Base-by-base conservation (phyloP, 306 rosid genomes). In the Benincasa hispida region DNA sequence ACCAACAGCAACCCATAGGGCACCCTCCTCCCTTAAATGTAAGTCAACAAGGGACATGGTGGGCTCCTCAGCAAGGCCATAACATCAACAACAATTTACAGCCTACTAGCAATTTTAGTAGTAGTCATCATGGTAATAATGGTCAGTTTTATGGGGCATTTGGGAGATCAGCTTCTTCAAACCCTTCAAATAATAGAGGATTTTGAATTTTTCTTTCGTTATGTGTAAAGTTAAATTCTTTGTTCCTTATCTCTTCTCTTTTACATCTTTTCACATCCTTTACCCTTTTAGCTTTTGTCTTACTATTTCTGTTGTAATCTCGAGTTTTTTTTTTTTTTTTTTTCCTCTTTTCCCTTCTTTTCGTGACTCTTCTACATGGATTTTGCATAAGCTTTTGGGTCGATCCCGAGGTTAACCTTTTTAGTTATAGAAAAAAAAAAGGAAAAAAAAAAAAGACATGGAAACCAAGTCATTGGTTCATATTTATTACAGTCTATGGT, bases 121-220 rank as follows among this genome's bases (percentile, higher is more conserved):
- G 39, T 78, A 75, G 37, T 41, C 50, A 42, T 69, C 50, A 42
- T 69, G 24, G 35, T 41, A 13, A 39, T 72, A 47, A 45, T 14
- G 92, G 83, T 8, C 88, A 81, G 25, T 79, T 86, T 21, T 84
- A 86, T 78, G 92, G 89, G 37, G 34, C 75, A 6, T 80, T 22
- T 10, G 85, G 76, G 53, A 79, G 75, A 19, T 85, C 87, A 66
- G 56, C 75, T 7, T 59, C 76, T 17, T 27, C 75, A 34, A 61
- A 78, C 42, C 90, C 96, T 93, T 83, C 98, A 35, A 87, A 84
- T 86, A 89, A 86, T 84, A 86, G 97, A 81, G 89, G 92, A 11
- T 91, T 84, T 55, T 84, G 66, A 75, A 27, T 51, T 82, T 82
- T 75, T 69, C 72, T 41, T 69, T 67, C 32, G 5, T 30, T 12